These are phyloP conservation scores for Kluyveromyces starmeri DNA, from an alignment of 805 yeast genomes.

Conservation along the genomic window DNA sequence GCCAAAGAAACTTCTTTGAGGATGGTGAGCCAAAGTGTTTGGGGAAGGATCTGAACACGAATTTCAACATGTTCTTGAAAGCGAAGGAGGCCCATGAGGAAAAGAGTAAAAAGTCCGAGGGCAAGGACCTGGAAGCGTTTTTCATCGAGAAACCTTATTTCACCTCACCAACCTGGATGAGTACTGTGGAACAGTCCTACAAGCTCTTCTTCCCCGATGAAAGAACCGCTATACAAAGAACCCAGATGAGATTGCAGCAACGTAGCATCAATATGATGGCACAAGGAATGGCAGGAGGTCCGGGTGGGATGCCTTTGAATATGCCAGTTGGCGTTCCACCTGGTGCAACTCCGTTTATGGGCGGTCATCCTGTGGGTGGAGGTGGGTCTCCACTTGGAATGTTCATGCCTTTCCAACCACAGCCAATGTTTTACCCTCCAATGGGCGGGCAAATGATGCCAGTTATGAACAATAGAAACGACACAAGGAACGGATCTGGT, in stretches of 20 bases:
- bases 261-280: conserved; percentile 26
- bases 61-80: conserved; percentile 47
- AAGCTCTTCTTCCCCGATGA: conserved; percentile 41
- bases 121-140: conserved; percentile 27
- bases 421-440: conserved; percentile 27
- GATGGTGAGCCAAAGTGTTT: conserved; percentile 14
- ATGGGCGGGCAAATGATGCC: conserved; percentile 26
- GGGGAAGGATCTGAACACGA: conserved; percentile 31
- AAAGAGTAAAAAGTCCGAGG: conserved; percentile 16
- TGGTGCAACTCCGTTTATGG: conserved; percentile 21
- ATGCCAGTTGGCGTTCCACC: conserved; percentile 22
- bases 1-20: conserved; percentile 23
- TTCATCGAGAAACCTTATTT: conserved; percentile 54
- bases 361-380: conserved; percentile 10
- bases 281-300: conserved; percentile 13
- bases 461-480: conserved; percentile 18
- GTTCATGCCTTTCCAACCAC: conserved; percentile 30
- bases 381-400: conserved; percentile 18
- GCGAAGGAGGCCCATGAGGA: conserved; percentile 32
- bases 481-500: conserved; percentile 10
- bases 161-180: conserved; percentile 73
- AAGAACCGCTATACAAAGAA: conserved; percentile 21
- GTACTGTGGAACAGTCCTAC: conserved; percentile 49
- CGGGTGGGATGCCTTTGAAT: conserved; percentile 22
- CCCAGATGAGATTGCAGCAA: conserved; percentile 26